These are phyloP conservation scores for Solanum hybrid DNA, from an alignment of 305 asterid genomes.

Conservation along the genomic window DNA sequence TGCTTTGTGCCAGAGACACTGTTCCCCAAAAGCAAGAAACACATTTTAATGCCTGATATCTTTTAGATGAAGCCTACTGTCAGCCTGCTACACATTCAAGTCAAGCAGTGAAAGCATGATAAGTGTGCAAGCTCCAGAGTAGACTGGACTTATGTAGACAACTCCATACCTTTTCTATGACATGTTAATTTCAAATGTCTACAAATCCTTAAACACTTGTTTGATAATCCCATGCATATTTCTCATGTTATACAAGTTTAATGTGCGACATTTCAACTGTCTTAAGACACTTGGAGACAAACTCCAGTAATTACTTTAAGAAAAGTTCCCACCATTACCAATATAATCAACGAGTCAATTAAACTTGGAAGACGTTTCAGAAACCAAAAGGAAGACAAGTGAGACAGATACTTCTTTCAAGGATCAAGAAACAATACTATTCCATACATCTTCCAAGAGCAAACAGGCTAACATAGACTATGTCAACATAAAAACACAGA, in stretches of 20 bases:
- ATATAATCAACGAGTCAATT: not conserved
- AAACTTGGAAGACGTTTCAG: not conserved
- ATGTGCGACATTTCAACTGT: not conserved
- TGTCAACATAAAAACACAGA: slow-evolving; percentile 7
- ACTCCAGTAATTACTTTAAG: not conserved
- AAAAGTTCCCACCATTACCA: not conserved
- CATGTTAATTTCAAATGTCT: not conserved
- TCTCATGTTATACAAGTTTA: not conserved
- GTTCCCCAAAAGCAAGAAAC: not conserved
- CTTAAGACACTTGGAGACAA: not conserved
- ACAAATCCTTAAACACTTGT: not conserved
- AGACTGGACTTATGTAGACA: not conserved
- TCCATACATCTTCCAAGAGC: not conserved
- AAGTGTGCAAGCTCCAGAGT: not conserved
- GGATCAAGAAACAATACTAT: not conserved
- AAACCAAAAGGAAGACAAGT: slow-evolving; percentile 2
- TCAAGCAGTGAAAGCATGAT: not conserved
- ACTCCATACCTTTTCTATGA: not conserved
- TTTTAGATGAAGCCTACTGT: not conserved
- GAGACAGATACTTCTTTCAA: not conserved
- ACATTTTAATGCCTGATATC: not conserved
- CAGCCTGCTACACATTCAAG: not conserved
- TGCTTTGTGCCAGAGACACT: not conserved
- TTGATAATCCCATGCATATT: not conserved
- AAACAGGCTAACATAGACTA: not conserved